Evolutionary conservation across 2,329 filamentous ascomycete genomes (phyloP).

Genomic region (Scedosporium apiospermum): DNA sequence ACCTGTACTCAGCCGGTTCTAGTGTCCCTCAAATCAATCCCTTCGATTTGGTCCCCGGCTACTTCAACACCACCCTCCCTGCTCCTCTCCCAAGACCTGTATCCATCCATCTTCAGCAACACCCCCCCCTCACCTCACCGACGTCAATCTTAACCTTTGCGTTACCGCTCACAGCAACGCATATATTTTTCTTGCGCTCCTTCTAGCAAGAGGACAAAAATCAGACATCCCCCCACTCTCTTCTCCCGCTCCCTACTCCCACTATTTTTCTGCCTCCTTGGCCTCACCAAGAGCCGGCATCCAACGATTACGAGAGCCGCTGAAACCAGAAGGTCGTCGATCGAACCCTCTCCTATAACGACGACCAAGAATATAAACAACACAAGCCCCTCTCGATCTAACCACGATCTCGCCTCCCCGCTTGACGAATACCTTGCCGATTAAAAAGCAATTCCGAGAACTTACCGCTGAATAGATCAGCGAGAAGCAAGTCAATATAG

Average conservation of each 20-base stretch:
- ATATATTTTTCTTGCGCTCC: too few species aligned
- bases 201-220: too few species aligned
- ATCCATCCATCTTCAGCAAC: too few species aligned
- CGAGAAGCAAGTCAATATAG: background rate
- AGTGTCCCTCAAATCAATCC: too few species aligned
- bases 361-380: background rate
- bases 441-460: background rate
- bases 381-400: background rate
- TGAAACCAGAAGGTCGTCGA: background rate
- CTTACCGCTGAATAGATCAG: background rate
- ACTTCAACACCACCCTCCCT: too few species aligned
- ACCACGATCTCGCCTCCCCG: background rate
- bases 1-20: background rate
- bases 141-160: too few species aligned
- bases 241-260: too few species aligned
- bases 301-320: background rate
- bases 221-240: too few species aligned
- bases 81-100: too few species aligned
- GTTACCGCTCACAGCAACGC: too few species aligned
- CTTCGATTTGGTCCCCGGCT: too few species aligned
- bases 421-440: background rate
- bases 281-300: background rate
- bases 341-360: background rate
- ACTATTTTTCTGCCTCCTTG: background rate
- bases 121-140: too few species aligned